These are phyloP conservation scores for Solanum sejunctum DNA, from an alignment of 257 asterid genomes.

Conservation along the genomic window DNA sequence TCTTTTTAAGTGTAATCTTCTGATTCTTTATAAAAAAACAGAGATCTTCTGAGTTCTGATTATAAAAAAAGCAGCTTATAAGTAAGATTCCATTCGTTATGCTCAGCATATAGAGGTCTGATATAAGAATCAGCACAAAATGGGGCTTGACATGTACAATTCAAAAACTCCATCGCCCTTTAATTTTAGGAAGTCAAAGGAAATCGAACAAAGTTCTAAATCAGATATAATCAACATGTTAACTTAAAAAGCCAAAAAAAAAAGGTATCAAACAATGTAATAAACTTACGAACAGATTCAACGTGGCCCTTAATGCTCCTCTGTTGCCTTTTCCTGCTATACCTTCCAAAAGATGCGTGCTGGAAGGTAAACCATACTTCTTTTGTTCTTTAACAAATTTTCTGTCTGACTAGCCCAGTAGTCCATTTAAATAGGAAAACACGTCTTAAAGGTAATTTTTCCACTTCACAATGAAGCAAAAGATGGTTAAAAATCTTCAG, in stretches of 20 bases:
- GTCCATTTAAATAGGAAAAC: not conserved
- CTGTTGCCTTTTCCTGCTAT: not conserved
- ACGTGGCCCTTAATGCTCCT: not conserved
- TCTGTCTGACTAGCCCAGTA: not conserved
- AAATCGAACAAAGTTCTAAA: not conserved
- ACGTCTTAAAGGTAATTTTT: not conserved
- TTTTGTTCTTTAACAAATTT: not conserved
- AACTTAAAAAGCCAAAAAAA: not conserved
- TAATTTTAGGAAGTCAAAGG: not conserved
- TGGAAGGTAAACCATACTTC: not conserved
- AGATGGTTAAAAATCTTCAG: not conserved
- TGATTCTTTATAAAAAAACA: not conserved
- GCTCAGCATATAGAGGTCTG: not conserved
- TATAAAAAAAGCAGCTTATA: not conserved
- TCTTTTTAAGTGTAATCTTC: not conserved
- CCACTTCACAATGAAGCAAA: not conserved
- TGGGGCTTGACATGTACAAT: not conserved
- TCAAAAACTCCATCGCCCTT: not conserved
- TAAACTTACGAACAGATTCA: not conserved
- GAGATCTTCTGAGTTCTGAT: not conserved
- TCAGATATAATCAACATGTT: not conserved
- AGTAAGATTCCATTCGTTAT: not conserved
- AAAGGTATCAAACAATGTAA: not conserved
- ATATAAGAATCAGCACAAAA: not conserved
- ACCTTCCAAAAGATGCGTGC: not conserved